A percentile compares a stretch with the other conserved stretches of the same genome.
These are phyloP conservation scores for Kodamaea leandrae DNA, from an alignment of 805 yeast species.

Conservation along the genomic window DNA sequence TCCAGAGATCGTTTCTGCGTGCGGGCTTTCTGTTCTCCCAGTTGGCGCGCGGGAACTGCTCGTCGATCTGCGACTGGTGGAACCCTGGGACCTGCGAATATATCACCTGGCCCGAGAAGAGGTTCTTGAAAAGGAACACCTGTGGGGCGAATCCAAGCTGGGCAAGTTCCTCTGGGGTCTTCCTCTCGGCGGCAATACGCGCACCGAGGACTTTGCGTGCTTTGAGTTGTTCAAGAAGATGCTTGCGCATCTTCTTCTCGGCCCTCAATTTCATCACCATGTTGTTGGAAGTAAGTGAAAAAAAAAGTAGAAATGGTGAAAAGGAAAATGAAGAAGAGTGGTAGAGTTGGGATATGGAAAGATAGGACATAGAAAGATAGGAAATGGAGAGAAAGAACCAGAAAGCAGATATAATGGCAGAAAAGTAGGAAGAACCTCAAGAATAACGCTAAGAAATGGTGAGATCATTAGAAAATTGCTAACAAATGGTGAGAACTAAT, in stretches of 20 bases:
- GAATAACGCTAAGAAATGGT: no score
- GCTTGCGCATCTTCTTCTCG: conserved; percentile 47
- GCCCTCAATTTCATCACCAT: conserved; percentile 42
- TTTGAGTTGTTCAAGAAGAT: conserved; percentile 44
- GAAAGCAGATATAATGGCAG: not conserved
- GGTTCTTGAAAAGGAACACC: conserved; percentile 76
- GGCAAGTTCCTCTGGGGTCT: conserved; percentile 31
- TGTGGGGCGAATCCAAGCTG: conserved; percentile 73
- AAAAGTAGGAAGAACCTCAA: no score
- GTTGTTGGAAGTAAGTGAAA: conserved; percentile 12
- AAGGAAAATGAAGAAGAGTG: not conserved
- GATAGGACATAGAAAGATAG: not conserved
- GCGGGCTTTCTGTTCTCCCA: conserved; percentile 85
- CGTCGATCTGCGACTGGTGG: conserved; percentile 58
- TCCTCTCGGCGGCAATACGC: conserved; percentile 39
- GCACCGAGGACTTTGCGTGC: conserved; percentile 43
- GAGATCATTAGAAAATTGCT: no score
- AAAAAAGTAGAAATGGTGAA: not conserved
- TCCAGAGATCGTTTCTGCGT: conserved; percentile 84
- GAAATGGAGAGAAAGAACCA: no score
- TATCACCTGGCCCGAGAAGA: conserved; percentile 85
- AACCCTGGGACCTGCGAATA: conserved; percentile 80
- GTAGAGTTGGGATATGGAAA: not conserved
- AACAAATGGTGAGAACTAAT: no score
- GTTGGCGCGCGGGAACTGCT: conserved; percentile 77